A percentile compares a stretch with the other conserved stretches of the same genome.
Evolutionary conservation across 257 asterid genomes (phyloP).

Genomic region (Schizonepeta tenuifolia): DNA sequence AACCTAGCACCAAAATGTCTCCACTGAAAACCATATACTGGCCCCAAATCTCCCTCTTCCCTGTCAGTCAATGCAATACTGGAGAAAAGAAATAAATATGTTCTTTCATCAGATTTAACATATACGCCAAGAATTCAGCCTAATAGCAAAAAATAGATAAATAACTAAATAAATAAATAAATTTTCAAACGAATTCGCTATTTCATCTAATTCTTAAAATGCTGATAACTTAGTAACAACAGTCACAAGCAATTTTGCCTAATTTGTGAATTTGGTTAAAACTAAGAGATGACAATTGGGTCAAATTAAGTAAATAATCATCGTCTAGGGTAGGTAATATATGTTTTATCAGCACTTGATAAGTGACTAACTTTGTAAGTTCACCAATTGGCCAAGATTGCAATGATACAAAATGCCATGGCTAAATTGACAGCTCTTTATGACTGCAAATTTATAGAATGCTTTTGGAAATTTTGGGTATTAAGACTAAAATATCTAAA

Average conservation of each 20-base stretch:
- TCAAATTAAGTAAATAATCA: not conserved
- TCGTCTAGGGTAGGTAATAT: not conserved
- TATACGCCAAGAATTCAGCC: not conserved
- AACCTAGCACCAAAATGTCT: constrained; percentile 87
- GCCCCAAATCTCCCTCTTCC: constrained; percentile 87
- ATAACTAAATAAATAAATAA: too few relatives aligned
- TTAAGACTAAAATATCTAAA: not conserved
- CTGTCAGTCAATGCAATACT: constrained; percentile 68
- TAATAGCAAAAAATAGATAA: too few relatives aligned
- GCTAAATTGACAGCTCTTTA: not conserved
- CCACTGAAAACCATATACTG: constrained; percentile 86
- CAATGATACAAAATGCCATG: not conserved
- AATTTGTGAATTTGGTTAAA: not conserved
- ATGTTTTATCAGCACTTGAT: not conserved
- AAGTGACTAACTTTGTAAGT: not conserved
- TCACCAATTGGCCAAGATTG: constrained; percentile 1
- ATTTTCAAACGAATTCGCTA: not conserved
- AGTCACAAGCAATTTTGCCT: not conserved
- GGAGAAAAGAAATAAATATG: constrained; percentile 21
- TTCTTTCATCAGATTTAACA: constrained; percentile 31
- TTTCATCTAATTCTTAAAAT: not conserved
- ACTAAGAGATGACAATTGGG: not conserved
- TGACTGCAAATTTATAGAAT: not conserved
- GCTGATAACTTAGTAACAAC: not conserved
- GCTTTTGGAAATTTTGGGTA: not conserved